Conservation (phyloP, 2,329 filamentous ascomycete species). For the Chalaropsis ovoidea region DNA sequence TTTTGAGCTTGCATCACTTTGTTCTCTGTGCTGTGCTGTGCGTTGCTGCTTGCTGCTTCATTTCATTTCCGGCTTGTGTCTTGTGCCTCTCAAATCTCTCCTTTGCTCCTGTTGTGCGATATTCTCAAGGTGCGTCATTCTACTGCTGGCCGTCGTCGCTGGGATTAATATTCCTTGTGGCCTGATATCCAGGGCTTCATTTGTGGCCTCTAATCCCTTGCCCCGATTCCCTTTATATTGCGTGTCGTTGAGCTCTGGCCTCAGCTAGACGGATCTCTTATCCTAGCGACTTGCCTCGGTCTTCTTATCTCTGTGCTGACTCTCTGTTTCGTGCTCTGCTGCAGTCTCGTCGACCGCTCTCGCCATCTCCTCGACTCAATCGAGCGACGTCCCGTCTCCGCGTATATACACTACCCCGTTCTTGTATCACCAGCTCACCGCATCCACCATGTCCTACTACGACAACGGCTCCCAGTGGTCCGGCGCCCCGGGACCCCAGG, state of each 20-base stretch:
- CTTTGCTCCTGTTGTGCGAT: neutral
- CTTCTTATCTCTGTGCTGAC: neutral
- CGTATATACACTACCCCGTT: neutral
- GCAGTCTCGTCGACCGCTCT: neutral
- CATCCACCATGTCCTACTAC: conserved; percentile 24
- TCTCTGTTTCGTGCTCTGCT: neutral
- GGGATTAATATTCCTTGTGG: neutral
- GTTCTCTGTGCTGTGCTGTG: neutral
- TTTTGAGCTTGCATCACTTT: neutral
- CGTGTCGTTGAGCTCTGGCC: neutral
- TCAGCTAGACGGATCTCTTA: neutral
- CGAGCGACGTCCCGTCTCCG: neutral
- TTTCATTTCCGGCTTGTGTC: conserved; percentile 7
- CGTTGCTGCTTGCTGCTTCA: neutral
- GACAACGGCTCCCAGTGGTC: conserved; percentile 25
- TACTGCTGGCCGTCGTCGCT: neutral
- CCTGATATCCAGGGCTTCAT: neutral
- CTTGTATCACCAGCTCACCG: neutral
- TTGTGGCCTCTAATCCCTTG: neutral
- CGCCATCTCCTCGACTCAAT: neutral
- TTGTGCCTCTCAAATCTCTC: neutral
- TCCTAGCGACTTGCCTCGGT: neutral
- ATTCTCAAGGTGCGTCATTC: conserved; percentile 2
- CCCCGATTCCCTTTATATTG: neutral
- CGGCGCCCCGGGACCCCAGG: conserved; percentile 19